phyloP scores from a whole-genome alignment of 176 grass and related monocot species.

The Eremochloa ophiuroides region DNA sequence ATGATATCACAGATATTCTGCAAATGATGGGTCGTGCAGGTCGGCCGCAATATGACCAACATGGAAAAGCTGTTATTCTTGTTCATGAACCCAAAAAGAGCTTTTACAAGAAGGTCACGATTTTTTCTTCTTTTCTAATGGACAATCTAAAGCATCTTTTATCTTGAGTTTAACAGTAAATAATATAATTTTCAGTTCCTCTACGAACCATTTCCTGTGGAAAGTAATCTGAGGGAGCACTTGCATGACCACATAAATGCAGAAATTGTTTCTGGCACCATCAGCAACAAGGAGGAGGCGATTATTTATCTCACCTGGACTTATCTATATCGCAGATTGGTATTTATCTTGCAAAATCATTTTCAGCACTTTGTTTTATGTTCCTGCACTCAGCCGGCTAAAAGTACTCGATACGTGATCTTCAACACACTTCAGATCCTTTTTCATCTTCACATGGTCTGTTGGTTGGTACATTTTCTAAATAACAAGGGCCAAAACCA shows the following conservation, averaged over 20 bases:
- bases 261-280: constrained; percentile 90
- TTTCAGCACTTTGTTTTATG: constrained; percentile 16
- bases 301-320: constrained; percentile 99
- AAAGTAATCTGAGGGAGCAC: constrained; percentile 96
- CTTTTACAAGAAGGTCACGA: constrained; percentile 92
- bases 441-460: not conserved
- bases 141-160: constrained; percentile 18
- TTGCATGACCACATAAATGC: constrained; percentile 98
- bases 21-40: constrained; percentile 99
- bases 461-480: not conserved
- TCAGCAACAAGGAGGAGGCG: constrained; percentile 89
- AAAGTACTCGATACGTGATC: not conserved
- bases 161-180: constrained; percentile 30
- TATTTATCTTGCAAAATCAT: constrained; percentile 39
- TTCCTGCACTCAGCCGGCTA: not conserved
- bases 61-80: constrained; percentile 99
- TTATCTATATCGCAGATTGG: constrained; percentile 88
- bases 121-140: constrained; percentile 27
- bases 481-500: constrained; percentile 4
- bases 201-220: constrained; percentile 95
- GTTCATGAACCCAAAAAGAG: constrained; percentile 99
- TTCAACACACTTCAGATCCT: not conserved
- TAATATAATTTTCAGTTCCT: constrained; percentile 68
- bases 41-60: constrained; percentile 92
- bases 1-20: constrained; percentile 95